Evolutionary conservation across 352 stramenopile species (phyloP), one percentile per base, ranked within the genome.

Genomic region (Pythium volutum): DNA sequence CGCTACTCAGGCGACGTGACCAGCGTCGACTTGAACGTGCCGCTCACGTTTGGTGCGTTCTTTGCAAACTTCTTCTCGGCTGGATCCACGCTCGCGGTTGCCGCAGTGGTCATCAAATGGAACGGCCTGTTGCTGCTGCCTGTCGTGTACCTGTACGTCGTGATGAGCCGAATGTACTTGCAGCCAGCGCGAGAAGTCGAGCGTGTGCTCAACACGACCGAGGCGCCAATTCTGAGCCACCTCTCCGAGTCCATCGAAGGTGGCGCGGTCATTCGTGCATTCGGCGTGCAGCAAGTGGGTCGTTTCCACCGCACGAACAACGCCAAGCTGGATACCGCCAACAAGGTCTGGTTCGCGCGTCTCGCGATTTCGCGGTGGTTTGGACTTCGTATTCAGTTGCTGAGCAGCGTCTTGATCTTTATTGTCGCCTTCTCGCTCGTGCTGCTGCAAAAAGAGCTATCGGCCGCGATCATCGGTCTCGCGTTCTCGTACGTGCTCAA

Each of bases 1-100:
- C 74, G 91, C 9, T 98, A 92, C 51, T 67, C 75, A 27, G 81
- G 76, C 14, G 91, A 97, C 61, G 91, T 97, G 68, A 79, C 92
- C 42, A 84, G 85, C 14, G 69, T 97, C 14, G 91, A 98, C 72
- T 74, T 93, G 16, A 76, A 91, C 45, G 60, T 88, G 31, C 61
- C 68, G 7, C 67, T 72, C 20, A 54, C 73, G 39, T 39, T 34
- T 16, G 59, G 46, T 25, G 36, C 45, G 11, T 87, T 82, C 41
- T 49, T 95, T 15, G 74, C 76, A 20, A 70, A 84, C 26, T 67
- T 74, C 15, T 82, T 91, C 22, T 71, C 70, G 38, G 91, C 77
- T 0, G 67, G 88, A 1, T 93, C 84, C 18, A 11, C 5, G 39
- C 68, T 96, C 1, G 76, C 67, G 9, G 88, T 81, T 0, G 91